Evolutionary conservation across 2,329 filamentous ascomycete genomes (phyloP).

Genomic region (Neophaeococcomyces aloes): DNA sequence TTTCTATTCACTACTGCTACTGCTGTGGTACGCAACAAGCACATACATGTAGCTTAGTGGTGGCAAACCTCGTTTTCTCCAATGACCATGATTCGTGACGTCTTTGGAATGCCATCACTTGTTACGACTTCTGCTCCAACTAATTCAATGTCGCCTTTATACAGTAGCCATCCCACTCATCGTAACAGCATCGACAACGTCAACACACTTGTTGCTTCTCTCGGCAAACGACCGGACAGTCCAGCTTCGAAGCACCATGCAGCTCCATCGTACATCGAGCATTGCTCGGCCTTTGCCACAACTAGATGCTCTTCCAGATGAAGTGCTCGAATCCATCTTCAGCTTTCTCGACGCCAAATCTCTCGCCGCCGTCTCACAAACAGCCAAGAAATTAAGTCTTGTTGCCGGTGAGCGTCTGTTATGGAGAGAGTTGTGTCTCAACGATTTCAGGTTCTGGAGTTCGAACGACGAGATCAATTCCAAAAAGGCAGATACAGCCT

Average conservation of each 20-base stretch:
- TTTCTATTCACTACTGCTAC: no score
- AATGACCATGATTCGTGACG: not conserved
- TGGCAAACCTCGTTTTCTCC: not conserved
- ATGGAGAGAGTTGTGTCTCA: slow-evolving; percentile 67
- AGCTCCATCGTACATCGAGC: not conserved
- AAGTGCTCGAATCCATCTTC: slow-evolving; percentile 73
- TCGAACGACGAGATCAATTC: slow-evolving; percentile 48
- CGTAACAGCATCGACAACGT: not conserved
- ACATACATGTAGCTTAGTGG: no score
- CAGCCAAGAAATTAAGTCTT: slow-evolving; percentile 54
- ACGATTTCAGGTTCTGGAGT: slow-evolving; percentile 66
- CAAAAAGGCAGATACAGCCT: slow-evolving; percentile 43
- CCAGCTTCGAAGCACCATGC: not conserved
- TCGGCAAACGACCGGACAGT: not conserved
- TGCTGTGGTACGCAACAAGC: no score
- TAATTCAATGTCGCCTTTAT: no score
- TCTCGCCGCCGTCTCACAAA: slow-evolving; percentile 44
- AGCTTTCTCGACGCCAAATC: slow-evolving; percentile 46
- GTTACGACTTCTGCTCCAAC: no score
- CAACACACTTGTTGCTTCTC: not conserved
- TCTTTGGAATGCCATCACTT: not conserved
- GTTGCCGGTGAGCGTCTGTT: slow-evolving; percentile 62
- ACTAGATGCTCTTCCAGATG: slow-evolving; percentile 53
- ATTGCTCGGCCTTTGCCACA: not conserved
- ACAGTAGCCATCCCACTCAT: no score